These are phyloP conservation scores for Phytophthora sansomeana DNA, from an alignment of 352 stramenopile genomes.

Conservation along the genomic window DNA sequence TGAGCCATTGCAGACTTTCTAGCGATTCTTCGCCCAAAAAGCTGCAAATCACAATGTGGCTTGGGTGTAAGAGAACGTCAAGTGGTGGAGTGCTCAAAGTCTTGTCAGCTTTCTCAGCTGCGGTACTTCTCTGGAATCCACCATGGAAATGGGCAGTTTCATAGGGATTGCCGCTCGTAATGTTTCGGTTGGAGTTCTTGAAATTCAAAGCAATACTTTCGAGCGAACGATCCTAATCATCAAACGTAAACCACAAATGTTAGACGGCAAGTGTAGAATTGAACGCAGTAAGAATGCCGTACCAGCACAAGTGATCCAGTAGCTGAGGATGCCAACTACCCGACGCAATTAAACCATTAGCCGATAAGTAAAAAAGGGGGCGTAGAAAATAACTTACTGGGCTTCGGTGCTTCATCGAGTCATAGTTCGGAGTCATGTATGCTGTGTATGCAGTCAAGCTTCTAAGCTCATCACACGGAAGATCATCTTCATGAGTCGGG, in stretches of 20 bases:
- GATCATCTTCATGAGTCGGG: conserved; percentile 29
- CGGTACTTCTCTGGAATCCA: conserved; percentile 29
- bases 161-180: conserved; percentile 53
- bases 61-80: conserved; percentile 63
- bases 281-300: background rate
- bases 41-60: conserved; percentile 85
- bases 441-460: conserved; percentile 63
- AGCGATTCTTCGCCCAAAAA: conserved; percentile 85
- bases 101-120: conserved; percentile 17
- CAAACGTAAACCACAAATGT: conserved; percentile 1
- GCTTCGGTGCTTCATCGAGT: conserved; percentile 35
- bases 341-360: conserved; percentile 5
- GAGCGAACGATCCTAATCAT: conserved; percentile 65
- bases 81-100: conserved; percentile 63
- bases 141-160: conserved; percentile 42
- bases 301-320: conserved; percentile 65
- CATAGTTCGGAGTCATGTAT: conserved; percentile 53
- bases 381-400: conserved; percentile 30
- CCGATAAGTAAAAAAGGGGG: background rate
- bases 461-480: conserved; percentile 46
- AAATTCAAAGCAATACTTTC: conserved; percentile 61
- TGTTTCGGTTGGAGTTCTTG: conserved; percentile 41
- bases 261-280: conserved; percentile 1
- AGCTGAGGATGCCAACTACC: conserved; percentile 40
- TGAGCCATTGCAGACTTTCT: conserved; percentile 79